Evolutionary conservation across 768 basidiomycete genomes (phyloP).

Genomic region (Termitomyces sp.): DNA sequence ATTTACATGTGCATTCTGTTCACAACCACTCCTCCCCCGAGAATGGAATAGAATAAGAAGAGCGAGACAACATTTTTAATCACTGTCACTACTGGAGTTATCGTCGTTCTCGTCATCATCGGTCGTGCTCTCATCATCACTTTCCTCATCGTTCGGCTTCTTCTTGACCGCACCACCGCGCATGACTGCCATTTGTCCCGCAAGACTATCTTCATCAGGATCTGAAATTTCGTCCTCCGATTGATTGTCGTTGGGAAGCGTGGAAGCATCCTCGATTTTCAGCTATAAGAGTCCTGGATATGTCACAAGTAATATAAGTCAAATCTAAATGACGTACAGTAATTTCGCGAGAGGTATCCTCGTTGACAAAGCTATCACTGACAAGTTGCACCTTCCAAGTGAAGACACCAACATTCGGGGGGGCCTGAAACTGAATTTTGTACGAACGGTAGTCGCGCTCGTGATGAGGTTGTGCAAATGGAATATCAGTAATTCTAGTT

Average conservation of each 20-base stretch:
- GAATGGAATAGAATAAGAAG: slow-evolving; percentile 4
- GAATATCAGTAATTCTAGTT: slow-evolving; percentile 74
- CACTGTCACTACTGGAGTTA: slow-evolving; percentile 38
- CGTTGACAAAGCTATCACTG: slow-evolving; percentile 87
- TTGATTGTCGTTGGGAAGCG: slow-evolving; percentile 48
- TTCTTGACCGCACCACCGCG: slow-evolving; percentile 84
- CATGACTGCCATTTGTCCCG: slow-evolving; percentile 98
- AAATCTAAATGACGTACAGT: slow-evolving; percentile 43
- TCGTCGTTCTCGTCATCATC: slow-evolving; percentile 51
- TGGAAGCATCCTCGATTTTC: slow-evolving; percentile 72
- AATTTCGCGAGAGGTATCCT: slow-evolving; percentile 67
- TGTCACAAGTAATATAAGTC: not conserved
- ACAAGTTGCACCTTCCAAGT: slow-evolving; percentile 85
- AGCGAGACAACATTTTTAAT: slow-evolving; percentile 26
- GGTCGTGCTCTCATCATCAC: slow-evolving; percentile 46
- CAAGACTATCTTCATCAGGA: slow-evolving; percentile 93
- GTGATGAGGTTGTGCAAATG: slow-evolving; percentile 44
- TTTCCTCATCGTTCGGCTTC: slow-evolving; percentile 44
- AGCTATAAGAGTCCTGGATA: slow-evolving; percentile 43
- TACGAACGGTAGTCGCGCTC: slow-evolving; percentile 72
- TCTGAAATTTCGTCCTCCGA: slow-evolving; percentile 95
- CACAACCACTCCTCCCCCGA: slow-evolving; percentile 3
- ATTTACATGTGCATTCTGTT: slow-evolving; percentile 15
- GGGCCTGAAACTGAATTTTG: slow-evolving; percentile 94
- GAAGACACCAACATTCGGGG: slow-evolving; percentile 75